These are phyloP conservation scores for Keithomyces neogunnii DNA, from an alignment of 2,329 filamentous ascomycete species.

Conservation along the genomic window DNA sequence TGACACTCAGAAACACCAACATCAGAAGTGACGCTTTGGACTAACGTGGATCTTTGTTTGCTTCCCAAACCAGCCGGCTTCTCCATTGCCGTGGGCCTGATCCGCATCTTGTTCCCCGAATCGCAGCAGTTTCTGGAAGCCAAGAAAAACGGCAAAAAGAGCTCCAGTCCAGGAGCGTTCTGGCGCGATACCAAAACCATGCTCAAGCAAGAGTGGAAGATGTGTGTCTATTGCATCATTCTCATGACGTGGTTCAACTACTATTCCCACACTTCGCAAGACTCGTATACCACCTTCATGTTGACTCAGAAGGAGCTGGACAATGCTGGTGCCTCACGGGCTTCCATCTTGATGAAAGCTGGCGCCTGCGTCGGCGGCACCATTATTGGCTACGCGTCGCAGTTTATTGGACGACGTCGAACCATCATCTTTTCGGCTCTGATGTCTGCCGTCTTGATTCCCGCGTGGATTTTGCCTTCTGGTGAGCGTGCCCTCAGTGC, in stretches of 20 bases:
- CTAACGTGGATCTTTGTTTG: not conserved
- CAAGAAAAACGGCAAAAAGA: conserved; percentile 49
- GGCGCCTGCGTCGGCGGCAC: conserved; percentile 68
- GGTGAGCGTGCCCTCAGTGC: conserved; percentile 51
- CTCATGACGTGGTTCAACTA: conserved; percentile 72
- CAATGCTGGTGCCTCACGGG: conserved; percentile 57
- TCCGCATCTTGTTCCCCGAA: conserved; percentile 63
- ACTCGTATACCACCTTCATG: conserved; percentile 78
- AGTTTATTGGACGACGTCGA: conserved; percentile 65
- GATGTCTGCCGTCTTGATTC: conserved; percentile 54
- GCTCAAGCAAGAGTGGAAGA: conserved; percentile 63
- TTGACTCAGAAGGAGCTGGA: conserved; percentile 60
- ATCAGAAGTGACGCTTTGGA: no score
- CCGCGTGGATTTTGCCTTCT: conserved; percentile 62
- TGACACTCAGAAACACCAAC: not conserved
- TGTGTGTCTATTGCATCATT: conserved; percentile 69
- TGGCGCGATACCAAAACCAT: conserved; percentile 62
- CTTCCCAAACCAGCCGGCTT: conserved; percentile 39
- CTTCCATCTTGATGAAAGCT: conserved; percentile 73
- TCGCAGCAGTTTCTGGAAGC: conserved; percentile 67
- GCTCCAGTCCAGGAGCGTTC: conserved; percentile 43
- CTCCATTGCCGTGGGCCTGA: conserved; percentile 58
- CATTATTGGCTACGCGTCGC: conserved; percentile 64
- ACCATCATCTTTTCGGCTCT: conserved; percentile 55
- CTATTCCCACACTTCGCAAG: conserved; percentile 73